Base-by-base conservation (phyloP, 805 yeast genomes). In the Metschnikowia cubensis region DNA sequence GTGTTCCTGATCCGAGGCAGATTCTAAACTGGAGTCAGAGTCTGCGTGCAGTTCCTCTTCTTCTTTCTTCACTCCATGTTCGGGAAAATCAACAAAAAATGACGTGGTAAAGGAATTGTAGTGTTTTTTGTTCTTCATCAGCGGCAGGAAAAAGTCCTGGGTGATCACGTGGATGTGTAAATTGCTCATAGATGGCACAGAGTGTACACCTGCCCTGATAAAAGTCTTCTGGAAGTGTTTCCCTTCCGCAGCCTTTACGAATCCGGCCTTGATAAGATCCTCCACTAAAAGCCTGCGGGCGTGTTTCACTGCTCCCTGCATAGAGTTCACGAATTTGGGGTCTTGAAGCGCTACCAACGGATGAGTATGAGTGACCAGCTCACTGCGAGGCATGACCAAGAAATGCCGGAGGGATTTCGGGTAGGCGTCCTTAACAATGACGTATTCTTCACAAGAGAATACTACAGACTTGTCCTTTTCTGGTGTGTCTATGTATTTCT, bases 91-190 rank as follows among this genome's bases (percentile, higher is more conserved):
- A 1, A 86, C 80, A 50, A 87, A 87, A 61, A 88, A 88, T 0
- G 59, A 57, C 0, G 90, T 80, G 18, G 73, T 82, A 66, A 88
- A 88, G 3, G 90, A 83, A 60, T 83, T 83, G 64, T 81, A 87
- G 64, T 88, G 96, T 49, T 73, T 75, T 51, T 76, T 79, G 56
- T 81, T 71, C 62, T 86, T 87, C 68, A 87, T 49, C 22, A 71
- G 59, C 0, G 67, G 67, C 8, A 87, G 79, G 55, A 70, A 59
- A 59, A 84, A 77, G 64, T 88, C 96, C 44, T 68, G 71, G 0
- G 90, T 82, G 43, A 88, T 73, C 21, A 88, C 80, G 67, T 88
- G 96, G 17, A 88, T 69, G 59, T 88, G 96, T 41, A 87, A 58
- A 61, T 88, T 86, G 36, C 65, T 66, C 75, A 87, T 62, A 0